Evolutionary conservation across 108 stramenopile genomes (phyloP).

Genomic region (Conticribra weissflogii): DNA sequence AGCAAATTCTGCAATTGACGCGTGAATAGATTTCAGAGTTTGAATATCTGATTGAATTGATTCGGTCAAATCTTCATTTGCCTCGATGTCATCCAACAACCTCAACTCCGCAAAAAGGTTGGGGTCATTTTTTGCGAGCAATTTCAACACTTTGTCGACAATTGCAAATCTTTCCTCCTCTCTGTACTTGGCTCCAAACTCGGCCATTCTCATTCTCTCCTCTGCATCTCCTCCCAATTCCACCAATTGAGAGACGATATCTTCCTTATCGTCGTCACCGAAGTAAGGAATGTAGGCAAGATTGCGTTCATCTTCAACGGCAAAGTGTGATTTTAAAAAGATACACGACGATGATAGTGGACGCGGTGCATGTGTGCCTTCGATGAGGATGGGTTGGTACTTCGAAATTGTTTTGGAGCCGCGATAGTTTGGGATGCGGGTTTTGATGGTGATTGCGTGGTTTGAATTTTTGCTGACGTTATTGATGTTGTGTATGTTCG

Average conservation of each 20-base stretch:
- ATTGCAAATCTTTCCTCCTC: constrained; percentile 27
- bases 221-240: constrained; percentile 20
- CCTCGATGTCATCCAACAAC: constrained; percentile 6
- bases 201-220: constrained; percentile 31
- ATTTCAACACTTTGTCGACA: constrained; percentile 34
- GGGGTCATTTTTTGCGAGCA: constrained; percentile 17
- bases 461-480: constrained; percentile 3
- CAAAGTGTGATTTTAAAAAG: constrained; percentile 37
- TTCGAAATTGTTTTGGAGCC: not conserved
- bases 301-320: constrained; percentile 49
- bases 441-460: not conserved
- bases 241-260: constrained; percentile 51
- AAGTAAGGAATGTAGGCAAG: constrained; percentile 71
- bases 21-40: constrained; percentile 13
- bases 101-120: constrained; percentile 1
- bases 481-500: too few relatives aligned
- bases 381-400: constrained; percentile 22
- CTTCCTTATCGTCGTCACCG: constrained; percentile 77
- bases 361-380: constrained; percentile 28
- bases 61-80: constrained; percentile 2
- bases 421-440: not conserved
- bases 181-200: constrained; percentile 47
- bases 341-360: constrained; percentile 43
- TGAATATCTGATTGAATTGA: not conserved
- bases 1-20: constrained; percentile 14